Conservation (phyloP, 2,329 filamentous ascomycete species). For the Ramichloridium luteum region DNA sequence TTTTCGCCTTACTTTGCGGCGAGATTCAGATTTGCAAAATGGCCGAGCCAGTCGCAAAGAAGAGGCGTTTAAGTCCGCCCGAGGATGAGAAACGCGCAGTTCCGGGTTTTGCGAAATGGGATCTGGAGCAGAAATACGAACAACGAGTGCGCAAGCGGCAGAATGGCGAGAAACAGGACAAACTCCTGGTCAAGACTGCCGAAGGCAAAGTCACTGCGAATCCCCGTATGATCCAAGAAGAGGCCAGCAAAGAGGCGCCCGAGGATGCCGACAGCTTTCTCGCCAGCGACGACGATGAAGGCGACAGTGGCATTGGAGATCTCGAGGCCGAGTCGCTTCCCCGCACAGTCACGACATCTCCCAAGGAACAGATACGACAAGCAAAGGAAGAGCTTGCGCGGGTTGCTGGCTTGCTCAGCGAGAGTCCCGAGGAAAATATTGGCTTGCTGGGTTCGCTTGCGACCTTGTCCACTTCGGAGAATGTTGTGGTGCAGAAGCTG, state of each 20-base stretch:
- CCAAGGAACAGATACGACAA: conserved; percentile 67
- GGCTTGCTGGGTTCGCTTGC: conserved; percentile 66
- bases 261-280: conserved; percentile 53
- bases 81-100: conserved; percentile 19
- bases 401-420: conserved; percentile 68
- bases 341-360: too few relatives aligned
- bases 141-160: conserved; percentile 60
- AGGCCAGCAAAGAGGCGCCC: conserved; percentile 28
- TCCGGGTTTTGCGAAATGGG: conserved; percentile 54
- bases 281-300: conserved; percentile 37
- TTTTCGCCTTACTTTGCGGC: background rate
- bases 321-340: conserved; percentile 49
- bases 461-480: conserved; percentile 56
- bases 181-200: conserved; percentile 74
- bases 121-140: conserved; percentile 87
- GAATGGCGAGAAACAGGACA: conserved; percentile 51
- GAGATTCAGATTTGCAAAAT: conserved; percentile 25
- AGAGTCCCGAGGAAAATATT: conserved; percentile 84
- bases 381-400: conserved; percentile 89
- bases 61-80: conserved; percentile 39
- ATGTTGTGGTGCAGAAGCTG: conserved; percentile 70
- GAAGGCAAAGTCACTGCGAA: conserved; percentile 57
- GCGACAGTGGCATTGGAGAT: conserved; percentile 35
- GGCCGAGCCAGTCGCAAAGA: conserved; percentile 38
- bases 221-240: conserved; percentile 32